Percentiles rank a stretch among this genome's conserved stretches.
These are phyloP conservation scores for Ophiostoma fasciatum DNA, from an alignment of 2,329 filamentous ascomycete genomes.

Conservation along the genomic window DNA sequence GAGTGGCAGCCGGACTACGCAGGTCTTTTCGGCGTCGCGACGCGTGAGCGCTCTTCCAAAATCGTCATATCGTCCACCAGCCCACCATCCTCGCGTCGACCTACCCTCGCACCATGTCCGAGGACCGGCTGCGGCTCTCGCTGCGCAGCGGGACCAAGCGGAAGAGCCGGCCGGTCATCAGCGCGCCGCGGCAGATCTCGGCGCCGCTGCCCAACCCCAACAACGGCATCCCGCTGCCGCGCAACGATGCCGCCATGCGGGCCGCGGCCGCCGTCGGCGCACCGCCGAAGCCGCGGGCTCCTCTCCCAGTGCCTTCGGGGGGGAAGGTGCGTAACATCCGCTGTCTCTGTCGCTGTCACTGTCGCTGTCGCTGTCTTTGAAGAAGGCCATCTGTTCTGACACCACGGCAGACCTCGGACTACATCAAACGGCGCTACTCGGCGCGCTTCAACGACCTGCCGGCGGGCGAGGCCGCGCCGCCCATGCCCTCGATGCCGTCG, in stretches of 20 bases:
- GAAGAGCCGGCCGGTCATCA: constrained; percentile 46
- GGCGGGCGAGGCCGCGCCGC: constrained; percentile 59
- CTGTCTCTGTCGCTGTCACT: constrained; percentile 11
- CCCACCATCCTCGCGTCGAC: no score
- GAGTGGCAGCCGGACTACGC: no score
- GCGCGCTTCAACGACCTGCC: constrained; percentile 74
- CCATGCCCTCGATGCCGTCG: constrained; percentile 53
- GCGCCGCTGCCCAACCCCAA: constrained; percentile 41
- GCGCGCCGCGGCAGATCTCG: constrained; percentile 48
- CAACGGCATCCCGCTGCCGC: constrained; percentile 12
- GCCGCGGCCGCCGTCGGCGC: constrained; percentile 15
- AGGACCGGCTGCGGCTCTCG: constrained; percentile 47
- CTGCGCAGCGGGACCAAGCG: constrained; percentile 46
- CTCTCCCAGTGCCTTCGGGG: no score
- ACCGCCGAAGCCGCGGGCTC: no score
- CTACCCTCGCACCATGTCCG: no score
- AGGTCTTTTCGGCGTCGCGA: no score
- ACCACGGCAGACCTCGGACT: constrained; percentile 48
- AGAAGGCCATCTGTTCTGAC: not conserved
- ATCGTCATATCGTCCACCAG: no score
- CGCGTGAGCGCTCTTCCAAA: no score
- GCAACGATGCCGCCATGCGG: constrained; percentile 12
- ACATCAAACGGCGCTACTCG: constrained; percentile 91
- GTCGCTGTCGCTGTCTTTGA: not conserved
- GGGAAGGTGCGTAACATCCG: constrained; percentile 45